Percentiles rank a stretch among this genome's conserved stretches.
Conservation (phyloP, 305 asterid species). For the Fraxinus nigra region DNA sequence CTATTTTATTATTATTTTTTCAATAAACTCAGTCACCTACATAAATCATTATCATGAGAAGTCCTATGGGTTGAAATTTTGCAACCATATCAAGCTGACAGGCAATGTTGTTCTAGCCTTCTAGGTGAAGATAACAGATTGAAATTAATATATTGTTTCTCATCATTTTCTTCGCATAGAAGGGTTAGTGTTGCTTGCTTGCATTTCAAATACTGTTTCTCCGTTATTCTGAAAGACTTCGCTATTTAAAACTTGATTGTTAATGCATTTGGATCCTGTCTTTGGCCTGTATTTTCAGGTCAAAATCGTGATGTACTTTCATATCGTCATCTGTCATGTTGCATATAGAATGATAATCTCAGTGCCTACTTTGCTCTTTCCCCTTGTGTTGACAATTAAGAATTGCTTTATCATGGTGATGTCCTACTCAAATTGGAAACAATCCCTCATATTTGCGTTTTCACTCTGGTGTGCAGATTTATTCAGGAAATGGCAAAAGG, state of each 20-base stretch:
- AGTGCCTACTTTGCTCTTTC: not conserved
- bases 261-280: not conserved
- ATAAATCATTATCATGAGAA: not conserved
- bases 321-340: not conserved
- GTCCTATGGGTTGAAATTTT: not conserved
- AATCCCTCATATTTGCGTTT: slow-evolving; percentile 1
- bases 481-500: slow-evolving; percentile 73
- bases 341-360: slow-evolving; percentile 1
- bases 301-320: not conserved
- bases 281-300: not conserved
- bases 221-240: not conserved
- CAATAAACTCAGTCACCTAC: not conserved
- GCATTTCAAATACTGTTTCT: not conserved
- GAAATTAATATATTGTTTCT: not conserved
- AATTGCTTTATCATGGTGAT: slow-evolving; percentile 10
- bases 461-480: slow-evolving; percentile 26
- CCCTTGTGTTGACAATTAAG: not conserved
- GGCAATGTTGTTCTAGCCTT: not conserved
- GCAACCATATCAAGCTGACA: not conserved
- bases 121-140: not conserved
- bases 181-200: not conserved
- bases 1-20: not conserved
- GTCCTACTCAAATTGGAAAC: slow-evolving; percentile 10
- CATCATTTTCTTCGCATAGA: not conserved
- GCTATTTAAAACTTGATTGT: not conserved